Evolutionary conservation across 2,329 filamentous ascomycete species (phyloP), one percentile per base, ranked within the genome.

Genomic region (Venturia effusa): DNA sequence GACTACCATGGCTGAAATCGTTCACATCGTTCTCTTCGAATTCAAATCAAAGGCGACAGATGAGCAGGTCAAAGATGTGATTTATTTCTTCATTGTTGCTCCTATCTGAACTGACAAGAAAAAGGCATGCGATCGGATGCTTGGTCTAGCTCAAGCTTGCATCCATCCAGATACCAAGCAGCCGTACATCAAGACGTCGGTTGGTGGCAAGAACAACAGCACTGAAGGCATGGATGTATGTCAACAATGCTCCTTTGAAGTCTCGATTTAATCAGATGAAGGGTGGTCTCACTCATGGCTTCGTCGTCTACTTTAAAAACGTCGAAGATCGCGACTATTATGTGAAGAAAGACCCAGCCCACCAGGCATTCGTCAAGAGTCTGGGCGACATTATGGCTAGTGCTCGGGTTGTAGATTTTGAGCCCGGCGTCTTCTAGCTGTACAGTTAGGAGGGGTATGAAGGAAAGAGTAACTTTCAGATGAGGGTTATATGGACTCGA

Each of bases 281-380:
- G 86, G 78, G 81, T 60, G 87, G 82, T 0, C 83, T 87, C 61
- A 86, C 86, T 0, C 88, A 92, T 70, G 85, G 79, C 0, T 91
- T 91, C 67, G 81, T 92, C 1, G 80, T 82, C 27, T 83, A 89
- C 68, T 91, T 92, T 65, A 79, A 81, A 11, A 86, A 73, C 27
- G 77, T 77, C 22, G 81, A 83, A 66, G 88, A 92, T 70, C 78
- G 87, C 59, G 80, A 85, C 66, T 90, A 89, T 69, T 92, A 91
- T 70, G 74, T 88, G 7, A 73, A 82, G 61, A 75, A 84, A 37
- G 88, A 92, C 68, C 85, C 86, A 1, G 81, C 75, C 10, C 88
- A 91, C 70, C 74, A 79, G 41, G 81, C 73, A 0, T 90, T 89
- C 67, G 76, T 83, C n/a, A 75, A 80, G 64, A 79, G 74, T 66